phyloP scores from a whole-genome alignment of 164 flowering plant species.

The Berberis vulgaris region DNA sequence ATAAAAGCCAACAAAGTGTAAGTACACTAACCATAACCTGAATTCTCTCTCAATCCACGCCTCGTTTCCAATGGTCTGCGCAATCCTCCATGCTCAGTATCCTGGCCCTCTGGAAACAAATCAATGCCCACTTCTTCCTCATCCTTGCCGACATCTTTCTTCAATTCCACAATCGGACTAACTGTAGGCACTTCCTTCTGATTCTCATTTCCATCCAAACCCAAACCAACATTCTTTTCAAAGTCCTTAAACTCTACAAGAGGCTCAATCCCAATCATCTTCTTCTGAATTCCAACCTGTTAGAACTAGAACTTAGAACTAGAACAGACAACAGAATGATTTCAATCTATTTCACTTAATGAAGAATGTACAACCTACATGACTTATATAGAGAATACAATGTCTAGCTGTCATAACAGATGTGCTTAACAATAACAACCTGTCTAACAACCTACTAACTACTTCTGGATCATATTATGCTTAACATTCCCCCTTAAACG shows the following conservation, averaged over 20 bases:
- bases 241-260: conserved; percentile 20
- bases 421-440: too few species aligned
- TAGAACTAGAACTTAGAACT: too few species aligned
- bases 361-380: too few species aligned
- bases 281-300: conserved; percentile 29
- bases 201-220: conserved; percentile 17
- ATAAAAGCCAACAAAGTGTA: background rate
- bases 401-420: too few species aligned
- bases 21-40: conserved; percentile 57
- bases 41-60: conserved; percentile 62
- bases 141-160: conserved; percentile 27
- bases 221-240: conserved; percentile 21
- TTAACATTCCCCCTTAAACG: too few species aligned
- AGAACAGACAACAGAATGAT: too few species aligned
- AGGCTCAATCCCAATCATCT: conserved; percentile 26
- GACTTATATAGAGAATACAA: too few species aligned
- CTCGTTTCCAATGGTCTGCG: conserved; percentile 28
- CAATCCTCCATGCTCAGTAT: conserved; percentile 27
- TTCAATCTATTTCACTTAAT: too few species aligned
- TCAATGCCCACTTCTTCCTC: conserved; percentile 27
- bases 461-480: too few species aligned
- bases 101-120: conserved; percentile 32
- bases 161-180: conserved; percentile 23
- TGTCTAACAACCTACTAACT: too few species aligned
- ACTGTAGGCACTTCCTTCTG: conserved; percentile 14